These are phyloP conservation scores for Withania somnifera DNA, from an alignment of 305 asterid species.

Conservation along the genomic window DNA sequence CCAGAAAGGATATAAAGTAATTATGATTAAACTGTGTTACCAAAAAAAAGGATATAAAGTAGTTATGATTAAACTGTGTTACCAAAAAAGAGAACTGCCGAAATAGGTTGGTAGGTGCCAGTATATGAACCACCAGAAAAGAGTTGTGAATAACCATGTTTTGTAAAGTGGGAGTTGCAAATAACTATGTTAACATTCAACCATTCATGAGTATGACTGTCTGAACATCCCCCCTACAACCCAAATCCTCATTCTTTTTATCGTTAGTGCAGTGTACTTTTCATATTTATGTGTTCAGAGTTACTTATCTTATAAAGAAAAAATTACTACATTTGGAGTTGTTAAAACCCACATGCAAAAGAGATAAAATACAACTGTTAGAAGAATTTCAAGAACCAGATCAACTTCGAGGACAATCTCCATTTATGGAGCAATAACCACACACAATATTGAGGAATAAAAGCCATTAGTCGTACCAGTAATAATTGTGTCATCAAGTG, in stretches of 20 bases:
- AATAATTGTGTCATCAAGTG: constrained; percentile 80
- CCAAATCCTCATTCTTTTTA: too few relatives aligned
- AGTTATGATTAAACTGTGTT: background rate
- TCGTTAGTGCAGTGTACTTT: background rate
- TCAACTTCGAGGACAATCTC: background rate
- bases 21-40: background rate
- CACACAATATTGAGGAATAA: background rate
- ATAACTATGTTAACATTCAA: background rate
- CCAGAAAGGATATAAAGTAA: background rate
- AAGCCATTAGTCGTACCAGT: constrained; percentile 33
- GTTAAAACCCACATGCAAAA: background rate
- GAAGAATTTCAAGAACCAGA: background rate
- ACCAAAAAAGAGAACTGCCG: background rate
- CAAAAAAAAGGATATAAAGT: background rate
- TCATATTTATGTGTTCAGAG: background rate
- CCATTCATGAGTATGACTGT: too few relatives aligned
- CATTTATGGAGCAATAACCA: background rate
- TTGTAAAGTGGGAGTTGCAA: background rate
- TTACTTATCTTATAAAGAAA: background rate
- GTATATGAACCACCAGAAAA: background rate
- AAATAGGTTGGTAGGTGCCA: background rate
- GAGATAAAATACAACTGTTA: background rate
- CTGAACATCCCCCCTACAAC: too few relatives aligned
- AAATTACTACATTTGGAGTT: background rate
- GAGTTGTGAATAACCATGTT: background rate